Evolutionary conservation across 108 stramenopile species (phyloP), one percentile per base, ranked within the genome.

Genomic region (Asterionellopsis glacialis): DNA sequence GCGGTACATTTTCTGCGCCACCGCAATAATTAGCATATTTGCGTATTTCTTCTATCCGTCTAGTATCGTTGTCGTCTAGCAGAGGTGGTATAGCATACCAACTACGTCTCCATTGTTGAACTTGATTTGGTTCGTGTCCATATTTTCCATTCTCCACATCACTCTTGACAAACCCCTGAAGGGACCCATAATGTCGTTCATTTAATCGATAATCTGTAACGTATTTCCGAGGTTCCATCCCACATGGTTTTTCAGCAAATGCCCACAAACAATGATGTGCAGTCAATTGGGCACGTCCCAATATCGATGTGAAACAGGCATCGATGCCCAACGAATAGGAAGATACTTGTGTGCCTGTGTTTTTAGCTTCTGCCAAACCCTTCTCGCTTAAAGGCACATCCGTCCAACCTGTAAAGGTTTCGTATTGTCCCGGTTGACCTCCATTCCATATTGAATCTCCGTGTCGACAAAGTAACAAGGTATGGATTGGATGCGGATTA

Each of bases 341-440:
- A 1, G 70, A 42, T 19, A 77, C 49, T 40, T 74, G 45, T 42
- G 55, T 42, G 9, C 77, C 85, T 11, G 77, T 75, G 0, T 42
- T 49, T 26, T 68, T 58, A 18, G 80, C 79, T 61, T 86, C 85
- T 13, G 33, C 16, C 15, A 74, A 69, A 11, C 85, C 85, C 24
- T 64, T 75, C 22, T 69, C 66, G 5, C 73, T 72, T 44, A 86
- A 62, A 1, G 69, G 73, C 0, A 86, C 70, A 51, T 86, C 81
- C 3, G 68, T 78, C 85, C 85, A 86, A 0, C 85, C 85, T 9
- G 85, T 86, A 55, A 86, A 86, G 28, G 75, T 83, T 65, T 83
- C 81, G n/a, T 55, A 68, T 40, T 24, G 65, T 1, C 81, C 81
- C 0, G 81, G 81, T 21, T 69, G 43, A 45, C 76, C 73, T 9